phyloP scores from a whole-genome alignment of 495 filamentous ascomycete genomes.

The Elasticomyces elasticus region DNA sequence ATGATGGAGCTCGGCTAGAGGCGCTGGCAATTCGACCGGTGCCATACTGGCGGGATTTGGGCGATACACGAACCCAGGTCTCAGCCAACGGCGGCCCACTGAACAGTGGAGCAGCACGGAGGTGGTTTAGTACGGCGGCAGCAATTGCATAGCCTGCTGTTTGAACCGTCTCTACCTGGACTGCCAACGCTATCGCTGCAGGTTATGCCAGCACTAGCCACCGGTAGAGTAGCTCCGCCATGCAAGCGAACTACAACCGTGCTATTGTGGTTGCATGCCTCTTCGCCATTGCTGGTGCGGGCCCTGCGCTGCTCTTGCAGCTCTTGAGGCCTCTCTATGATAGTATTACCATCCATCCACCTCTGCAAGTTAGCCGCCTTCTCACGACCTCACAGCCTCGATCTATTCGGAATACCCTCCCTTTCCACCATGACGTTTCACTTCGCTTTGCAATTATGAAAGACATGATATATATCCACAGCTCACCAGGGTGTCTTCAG shows the following conservation, averaged over 20 bases:
- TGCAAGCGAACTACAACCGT: neutral
- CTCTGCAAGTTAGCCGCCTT: neutral
- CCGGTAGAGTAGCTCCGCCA: neutral
- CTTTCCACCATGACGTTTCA: neutral
- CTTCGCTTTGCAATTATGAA: neutral
- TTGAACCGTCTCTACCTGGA: conserved; percentile 6
- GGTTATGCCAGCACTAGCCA: neutral
- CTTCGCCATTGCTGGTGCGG: neutral
- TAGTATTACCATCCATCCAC: neutral
- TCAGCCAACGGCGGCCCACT: neutral
- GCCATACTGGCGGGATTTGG: conserved; percentile 2
- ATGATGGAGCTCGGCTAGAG: neutral
- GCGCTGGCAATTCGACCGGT: conserved; percentile 7
- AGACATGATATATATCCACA: neutral
- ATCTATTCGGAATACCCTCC: neutral
- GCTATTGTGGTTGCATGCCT: neutral
- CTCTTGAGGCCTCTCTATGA: neutral
- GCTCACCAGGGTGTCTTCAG: neutral
- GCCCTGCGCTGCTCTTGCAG: neutral
- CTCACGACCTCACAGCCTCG: neutral
- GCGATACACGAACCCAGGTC: neutral
- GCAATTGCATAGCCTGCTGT: conserved; percentile 3
- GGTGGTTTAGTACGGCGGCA: neutral
- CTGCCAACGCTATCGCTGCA: conserved; percentile 1
- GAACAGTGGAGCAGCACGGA: neutral